These are phyloP conservation scores for Psilocybe azurescens DNA, from an alignment of 768 basidiomycete species.

Conservation along the genomic window DNA sequence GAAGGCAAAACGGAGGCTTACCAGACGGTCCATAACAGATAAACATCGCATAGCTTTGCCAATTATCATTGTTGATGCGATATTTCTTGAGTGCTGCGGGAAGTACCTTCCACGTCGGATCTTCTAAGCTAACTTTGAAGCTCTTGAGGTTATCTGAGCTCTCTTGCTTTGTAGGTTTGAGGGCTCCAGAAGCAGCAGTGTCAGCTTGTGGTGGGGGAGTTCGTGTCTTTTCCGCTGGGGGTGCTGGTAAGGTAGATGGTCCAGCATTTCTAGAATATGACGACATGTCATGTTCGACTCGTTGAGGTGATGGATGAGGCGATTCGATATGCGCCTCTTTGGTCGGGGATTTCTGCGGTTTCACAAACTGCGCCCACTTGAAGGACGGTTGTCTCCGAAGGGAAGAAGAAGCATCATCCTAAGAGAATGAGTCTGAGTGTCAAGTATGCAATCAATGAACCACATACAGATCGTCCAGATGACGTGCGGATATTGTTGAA, in stretches of 20 bases:
- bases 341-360: slow-evolving; percentile 81
- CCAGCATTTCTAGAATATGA: slow-evolving; percentile 42
- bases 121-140: slow-evolving; percentile 97
- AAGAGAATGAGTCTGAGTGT: slow-evolving; percentile 14
- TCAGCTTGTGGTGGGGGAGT: slow-evolving; percentile 38
- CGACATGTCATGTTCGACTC: slow-evolving; percentile 71
- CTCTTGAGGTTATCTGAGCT: slow-evolving; percentile 84
- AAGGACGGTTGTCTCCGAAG: slow-evolving; percentile 81
- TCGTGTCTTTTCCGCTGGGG: slow-evolving; percentile 36
- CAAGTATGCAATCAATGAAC: not conserved
- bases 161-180: slow-evolving; percentile 64
- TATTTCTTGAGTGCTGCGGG: slow-evolving; percentile 99
- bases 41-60: slow-evolving; percentile 99
- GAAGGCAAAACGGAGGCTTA: slow-evolving; percentile 36
- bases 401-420: slow-evolving; percentile 47
- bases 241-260: slow-evolving; percentile 29
- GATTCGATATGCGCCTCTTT: slow-evolving; percentile 70
- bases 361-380: slow-evolving; percentile 86
- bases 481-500: slow-evolving; percentile 49
- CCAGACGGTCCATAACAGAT: slow-evolving; percentile 96
- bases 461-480: slow-evolving; percentile 44
- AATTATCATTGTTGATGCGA: slow-evolving; percentile 97
- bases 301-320: slow-evolving; percentile 80
- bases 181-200: slow-evolving; percentile 36
- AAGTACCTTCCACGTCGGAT: slow-evolving; percentile 98